Base-by-base conservation (phyloP, 1,284 basidiomycete genomes). In the Ceratobasidium sp. region DNA sequence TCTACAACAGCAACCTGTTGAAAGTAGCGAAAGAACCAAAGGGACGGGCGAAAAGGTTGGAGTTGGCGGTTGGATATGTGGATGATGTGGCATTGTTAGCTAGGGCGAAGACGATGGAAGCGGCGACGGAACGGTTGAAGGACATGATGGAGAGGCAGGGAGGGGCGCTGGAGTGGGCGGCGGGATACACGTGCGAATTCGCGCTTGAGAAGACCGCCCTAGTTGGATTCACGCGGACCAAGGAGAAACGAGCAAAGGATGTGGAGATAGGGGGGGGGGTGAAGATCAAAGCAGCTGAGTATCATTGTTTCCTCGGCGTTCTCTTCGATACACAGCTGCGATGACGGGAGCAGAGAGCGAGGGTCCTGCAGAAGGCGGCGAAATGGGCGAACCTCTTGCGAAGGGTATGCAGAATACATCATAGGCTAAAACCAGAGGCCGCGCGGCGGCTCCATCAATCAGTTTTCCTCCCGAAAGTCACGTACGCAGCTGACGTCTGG, bases 51-150 rank as follows among this genome's bases (percentile, higher is more conserved):
- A 46, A 25, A 19, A 54, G 25, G n/a, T 19, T 34, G 44, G 67
- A 69, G 34, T 2, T 56, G 29, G 67, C 74, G 22, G 37, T 44
- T 13, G 78, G 78, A 6, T 78, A 46, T 40, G 66, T 68, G 7
- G 78, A 78, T 51, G 77, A 77, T 67, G 61, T 76, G 19, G 68
- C 67, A 1, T 51, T 54, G 22, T n/a, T 76, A 15, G 70, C 69
- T 8, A 64, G 44, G 37, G 66, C 62, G 7, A 11, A 9, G 5
- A 69, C 67, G 6, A 54, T 70, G 52, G 68, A 59, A 4, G 51
- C 3, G 32, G 68, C 54, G 32, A 56, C 19, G 15, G 68, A 25
- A 0, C 59, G 29, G 37, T 34, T 70, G n/a, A 44, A 17, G 37
- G 37, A 56, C 19, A 70, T 70, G 68, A 70, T 70, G 68, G 68